Evolutionary conservation across 2,329 filamentous ascomycete species (phyloP), one percentile per base, ranked within the genome.

Genomic region (Dothideomycetes sp.): DNA sequence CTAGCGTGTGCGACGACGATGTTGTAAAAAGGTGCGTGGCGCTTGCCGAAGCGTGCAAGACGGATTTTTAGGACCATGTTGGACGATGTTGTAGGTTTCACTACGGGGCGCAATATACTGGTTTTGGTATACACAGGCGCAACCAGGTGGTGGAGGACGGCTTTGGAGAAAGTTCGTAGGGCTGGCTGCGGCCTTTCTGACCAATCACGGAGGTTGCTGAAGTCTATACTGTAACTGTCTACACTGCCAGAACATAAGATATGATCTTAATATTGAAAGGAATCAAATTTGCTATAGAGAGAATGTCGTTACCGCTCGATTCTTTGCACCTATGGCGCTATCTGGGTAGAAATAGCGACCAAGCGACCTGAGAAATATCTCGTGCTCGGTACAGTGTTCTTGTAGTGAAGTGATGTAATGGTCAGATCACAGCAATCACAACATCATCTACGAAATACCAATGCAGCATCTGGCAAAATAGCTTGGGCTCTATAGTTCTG

Each of bases 1-100:
- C 88, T 80, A 34, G 88, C 88, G 56, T 96, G 89, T 12, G 87
- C 77, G 48, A 98, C 84, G 49, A 96, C 86, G 48, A 98, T 95
- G 68, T 98, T 98, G 73, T 94, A 98, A 53, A 95, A 82, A 2
- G 91, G 89, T n/a, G 76, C 61, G 59, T 94, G 88, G 49, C 75
- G 78, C 61, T 82, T 85, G 58, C 88, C 87, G 61, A 96, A 94
- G 61, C 91, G 88, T 52, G 91, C 84, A 52, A 98, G 79, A 44
- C 91, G 82, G 62, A 98, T 91, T 61, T 84, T 84, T 55, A 98
- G 73, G 46, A 96, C 89, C 91, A 98, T 73, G 45, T 12, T 46
- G 33, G 19, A 17, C n/a, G n/a, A n/a, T n/a, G n/a, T n/a, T n/a
- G n/a, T n/a, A n/a, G n/a, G n/a, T n/a, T n/a, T 27, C 22, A 27